Percentiles rank a stretch among this genome's conserved stretches.
Conservation (phyloP, 1,139 yeast genomes). For the Diutina neorugosa region DNA sequence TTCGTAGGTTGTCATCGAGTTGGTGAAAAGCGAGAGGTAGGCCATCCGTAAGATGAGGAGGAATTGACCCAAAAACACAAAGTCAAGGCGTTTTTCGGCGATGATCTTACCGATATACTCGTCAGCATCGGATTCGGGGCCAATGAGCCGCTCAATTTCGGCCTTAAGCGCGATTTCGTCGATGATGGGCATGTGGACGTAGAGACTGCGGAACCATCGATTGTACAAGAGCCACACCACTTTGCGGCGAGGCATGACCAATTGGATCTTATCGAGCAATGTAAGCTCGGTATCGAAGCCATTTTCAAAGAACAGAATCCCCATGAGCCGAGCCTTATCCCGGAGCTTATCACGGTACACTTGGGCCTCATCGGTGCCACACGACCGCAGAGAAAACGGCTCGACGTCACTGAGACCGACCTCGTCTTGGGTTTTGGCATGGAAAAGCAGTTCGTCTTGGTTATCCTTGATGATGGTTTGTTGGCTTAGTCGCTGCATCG, state of each 20-base stretch:
- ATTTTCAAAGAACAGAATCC: not conserved
- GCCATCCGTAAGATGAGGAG: slow-evolving; percentile 15
- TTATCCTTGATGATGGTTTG: not conserved
- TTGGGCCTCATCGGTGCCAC: not conserved
- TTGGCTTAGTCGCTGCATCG: not conserved
- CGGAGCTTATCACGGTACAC: not conserved
- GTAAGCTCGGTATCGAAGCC: not conserved
- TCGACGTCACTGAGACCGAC: not conserved
- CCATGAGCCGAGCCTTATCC: not conserved
- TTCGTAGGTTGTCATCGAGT: slow-evolving; percentile 7
- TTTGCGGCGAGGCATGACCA: slow-evolving; percentile 24
- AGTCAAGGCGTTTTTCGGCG: slow-evolving; percentile 13
- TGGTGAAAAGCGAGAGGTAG: slow-evolving; percentile 14
- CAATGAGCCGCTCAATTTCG: slow-evolving; percentile 13
- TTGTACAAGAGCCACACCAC: slow-evolving; percentile 21
- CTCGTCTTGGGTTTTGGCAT: not conserved
- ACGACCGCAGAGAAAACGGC: not conserved
- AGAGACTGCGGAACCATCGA: slow-evolving; percentile 30
- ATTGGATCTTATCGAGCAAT: not conserved
- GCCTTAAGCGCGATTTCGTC: slow-evolving; percentile 26
- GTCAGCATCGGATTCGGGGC: slow-evolving; percentile 9
- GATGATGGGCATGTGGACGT: slow-evolving; percentile 39
- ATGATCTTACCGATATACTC: slow-evolving; percentile 9
- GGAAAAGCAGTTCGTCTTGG: not conserved
- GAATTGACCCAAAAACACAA: slow-evolving; percentile 15